Percentiles rank a stretch among this genome's conserved stretches.
Evolutionary conservation across 129 eudicot genomes (phyloP).

Genomic region (Chrysanthemum makinoi): DNA sequence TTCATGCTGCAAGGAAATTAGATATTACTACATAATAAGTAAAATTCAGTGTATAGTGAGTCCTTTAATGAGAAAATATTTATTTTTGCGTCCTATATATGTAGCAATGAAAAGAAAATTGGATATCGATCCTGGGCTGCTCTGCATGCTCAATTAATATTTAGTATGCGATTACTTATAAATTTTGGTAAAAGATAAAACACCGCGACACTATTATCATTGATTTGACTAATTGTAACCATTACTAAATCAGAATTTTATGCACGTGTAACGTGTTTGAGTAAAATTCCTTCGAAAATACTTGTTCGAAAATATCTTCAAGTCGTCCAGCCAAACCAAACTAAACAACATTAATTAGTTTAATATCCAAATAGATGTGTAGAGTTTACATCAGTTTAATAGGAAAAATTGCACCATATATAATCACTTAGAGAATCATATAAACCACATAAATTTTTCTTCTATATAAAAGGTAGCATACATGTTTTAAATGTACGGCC

Average conservation of each 20-base stretch:
- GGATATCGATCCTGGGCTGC: background rate
- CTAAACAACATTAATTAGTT: too few species aligned
- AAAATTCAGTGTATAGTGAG: slow-evolving; percentile 5
- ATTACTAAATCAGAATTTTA: slow-evolving; percentile 11
- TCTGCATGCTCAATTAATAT: slow-evolving; percentile 1
- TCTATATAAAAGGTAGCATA: too few species aligned
- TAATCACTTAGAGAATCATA: too few species aligned
- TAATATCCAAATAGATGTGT: too few species aligned
- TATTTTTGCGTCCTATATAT: too few species aligned
- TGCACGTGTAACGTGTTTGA: background rate
- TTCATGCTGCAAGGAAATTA: slow-evolving; percentile 56
- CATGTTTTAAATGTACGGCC: too few species aligned
- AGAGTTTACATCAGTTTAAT: too few species aligned
- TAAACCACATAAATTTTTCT: too few species aligned
- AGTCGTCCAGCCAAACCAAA: slow-evolving; percentile 64
- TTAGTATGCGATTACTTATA: slow-evolving; percentile 4
- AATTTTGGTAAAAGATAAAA: slow-evolving; percentile 18
- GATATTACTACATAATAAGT: background rate
- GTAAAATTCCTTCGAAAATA: slow-evolving; percentile 11
- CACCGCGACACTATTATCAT: background rate
- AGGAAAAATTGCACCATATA: too few species aligned
- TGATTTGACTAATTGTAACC: background rate
- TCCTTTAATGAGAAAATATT: too few species aligned
- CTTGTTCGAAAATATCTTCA: slow-evolving; percentile 88
- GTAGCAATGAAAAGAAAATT: background rate